Conservation (phyloP, 148 eudicot species). For the Rheum nobile region DNA sequence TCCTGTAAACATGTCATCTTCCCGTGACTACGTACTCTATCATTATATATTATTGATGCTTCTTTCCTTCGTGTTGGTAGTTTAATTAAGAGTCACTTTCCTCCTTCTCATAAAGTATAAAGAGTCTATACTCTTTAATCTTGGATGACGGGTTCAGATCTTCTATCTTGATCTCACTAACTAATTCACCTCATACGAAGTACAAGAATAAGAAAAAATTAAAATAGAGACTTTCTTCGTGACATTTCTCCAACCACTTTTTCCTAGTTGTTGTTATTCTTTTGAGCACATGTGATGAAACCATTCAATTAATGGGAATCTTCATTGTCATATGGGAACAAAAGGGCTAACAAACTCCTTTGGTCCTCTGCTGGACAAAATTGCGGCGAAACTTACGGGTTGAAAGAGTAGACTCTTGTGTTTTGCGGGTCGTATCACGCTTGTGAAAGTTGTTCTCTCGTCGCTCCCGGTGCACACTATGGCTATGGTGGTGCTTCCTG, state of each 20-base stretch:
- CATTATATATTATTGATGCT: neutral
- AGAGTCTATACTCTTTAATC: neutral
- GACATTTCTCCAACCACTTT: neutral
- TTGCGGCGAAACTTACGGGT: no score
- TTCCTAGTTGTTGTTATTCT: neutral
- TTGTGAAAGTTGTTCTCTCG: no score
- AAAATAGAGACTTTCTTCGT: no score
- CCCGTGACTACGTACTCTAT: neutral
- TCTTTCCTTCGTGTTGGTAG: neutral
- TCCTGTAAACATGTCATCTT: no score
- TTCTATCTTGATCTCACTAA: neutral
- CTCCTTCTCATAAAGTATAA: neutral
- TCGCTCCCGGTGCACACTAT: no score
- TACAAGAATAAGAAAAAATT: neutral
- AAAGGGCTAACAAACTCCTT: slow-evolving; percentile 6
- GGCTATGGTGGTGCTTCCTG: no score
- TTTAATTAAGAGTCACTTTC: neutral
- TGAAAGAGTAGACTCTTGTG: no score
- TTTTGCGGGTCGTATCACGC: no score
- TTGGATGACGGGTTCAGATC: neutral
- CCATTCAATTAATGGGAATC: neutral
- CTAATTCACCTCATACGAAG: no score
- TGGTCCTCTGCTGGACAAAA: no score
- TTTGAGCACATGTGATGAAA: neutral
- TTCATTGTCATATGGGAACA: neutral